Percentiles rank a stretch among this genome's conserved stretches.
Conservation (phyloP, 495 filamentous ascomycete species). For the Platismatia glauca region DNA sequence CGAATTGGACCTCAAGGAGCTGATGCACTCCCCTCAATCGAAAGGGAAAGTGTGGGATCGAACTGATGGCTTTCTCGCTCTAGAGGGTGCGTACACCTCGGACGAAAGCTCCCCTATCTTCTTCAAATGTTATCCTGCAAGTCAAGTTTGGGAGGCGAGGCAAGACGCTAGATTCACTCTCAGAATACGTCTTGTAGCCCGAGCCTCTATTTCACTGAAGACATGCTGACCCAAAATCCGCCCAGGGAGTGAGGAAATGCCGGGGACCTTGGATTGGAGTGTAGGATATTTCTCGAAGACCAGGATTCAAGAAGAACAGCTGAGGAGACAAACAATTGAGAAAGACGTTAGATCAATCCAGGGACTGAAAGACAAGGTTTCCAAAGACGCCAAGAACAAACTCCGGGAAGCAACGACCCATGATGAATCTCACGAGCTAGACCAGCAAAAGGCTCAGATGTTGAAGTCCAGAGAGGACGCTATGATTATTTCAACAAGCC, state of each 20-base stretch:
- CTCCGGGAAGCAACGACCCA: constrained; percentile 49
- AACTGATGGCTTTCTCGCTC: constrained; percentile 49
- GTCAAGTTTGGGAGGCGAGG: not conserved
- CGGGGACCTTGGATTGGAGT: constrained; percentile 58
- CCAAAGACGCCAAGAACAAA: constrained; percentile 44
- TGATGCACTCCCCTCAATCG: constrained; percentile 48
- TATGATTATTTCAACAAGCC: constrained; percentile 52
- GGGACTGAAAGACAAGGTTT: constrained; percentile 44
- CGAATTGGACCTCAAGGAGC: constrained; percentile 53
- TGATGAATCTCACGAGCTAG: constrained; percentile 44
- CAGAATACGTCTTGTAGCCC: not conserved
- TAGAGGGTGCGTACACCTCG: constrained; percentile 32
- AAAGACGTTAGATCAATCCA: constrained; percentile 42
- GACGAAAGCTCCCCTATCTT: not conserved
- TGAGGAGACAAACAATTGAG: constrained; percentile 45
- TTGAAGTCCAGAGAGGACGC: constrained; percentile 41
- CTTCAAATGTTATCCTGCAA: not conserved
- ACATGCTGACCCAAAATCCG: not conserved
- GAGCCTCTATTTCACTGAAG: not conserved
- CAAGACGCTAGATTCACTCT: not conserved
- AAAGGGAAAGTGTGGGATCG: constrained; percentile 48
- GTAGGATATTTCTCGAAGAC: constrained; percentile 63
- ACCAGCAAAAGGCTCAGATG: constrained; percentile 56
- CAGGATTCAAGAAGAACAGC: constrained; percentile 45
- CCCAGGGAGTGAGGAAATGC: constrained; percentile 48